Conservation (phyloP, 345 rosid species). For the Brassica incana region DNA sequence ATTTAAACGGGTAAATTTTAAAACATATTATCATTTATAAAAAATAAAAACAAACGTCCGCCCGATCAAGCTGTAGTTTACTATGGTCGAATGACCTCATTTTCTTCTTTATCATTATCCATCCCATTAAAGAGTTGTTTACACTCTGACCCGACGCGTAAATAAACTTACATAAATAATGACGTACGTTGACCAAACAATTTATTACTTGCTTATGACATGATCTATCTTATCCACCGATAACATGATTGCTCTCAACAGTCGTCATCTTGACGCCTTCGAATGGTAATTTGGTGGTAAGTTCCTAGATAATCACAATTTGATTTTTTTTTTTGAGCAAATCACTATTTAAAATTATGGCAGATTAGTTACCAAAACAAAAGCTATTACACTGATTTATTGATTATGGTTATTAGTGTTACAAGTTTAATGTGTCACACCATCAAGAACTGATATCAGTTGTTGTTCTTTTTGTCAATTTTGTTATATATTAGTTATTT, state of each 20-base stretch:
- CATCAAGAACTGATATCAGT: not conserved
- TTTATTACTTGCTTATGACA: not conserved
- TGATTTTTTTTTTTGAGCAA: not conserved
- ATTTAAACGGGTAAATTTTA: no score
- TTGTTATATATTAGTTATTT: no score
- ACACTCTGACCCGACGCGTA: not conserved
- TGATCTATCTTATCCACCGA: not conserved
- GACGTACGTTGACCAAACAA: not conserved
- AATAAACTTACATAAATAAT: not conserved
- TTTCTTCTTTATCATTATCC: constrained; percentile 5
- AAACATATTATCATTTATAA: no score
- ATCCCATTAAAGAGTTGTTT: not conserved
- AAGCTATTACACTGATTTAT: no score
- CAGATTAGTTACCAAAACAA: not conserved
- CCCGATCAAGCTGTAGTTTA: no score
- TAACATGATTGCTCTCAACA: not conserved
- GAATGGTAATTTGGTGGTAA: not conserved
- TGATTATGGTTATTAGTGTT: no score
- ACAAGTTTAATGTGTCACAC: not conserved
- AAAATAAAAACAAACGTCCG: no score
- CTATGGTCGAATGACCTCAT: not conserved
- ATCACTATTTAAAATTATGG: not conserved
- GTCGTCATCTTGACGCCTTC: not conserved
- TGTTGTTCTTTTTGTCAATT: not conserved
- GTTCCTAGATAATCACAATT: not conserved